Evolutionary conservation across 768 basidiomycete species (phyloP), one percentile per base, ranked within the genome.

Genomic region (Paxillus ammoniavirescens): DNA sequence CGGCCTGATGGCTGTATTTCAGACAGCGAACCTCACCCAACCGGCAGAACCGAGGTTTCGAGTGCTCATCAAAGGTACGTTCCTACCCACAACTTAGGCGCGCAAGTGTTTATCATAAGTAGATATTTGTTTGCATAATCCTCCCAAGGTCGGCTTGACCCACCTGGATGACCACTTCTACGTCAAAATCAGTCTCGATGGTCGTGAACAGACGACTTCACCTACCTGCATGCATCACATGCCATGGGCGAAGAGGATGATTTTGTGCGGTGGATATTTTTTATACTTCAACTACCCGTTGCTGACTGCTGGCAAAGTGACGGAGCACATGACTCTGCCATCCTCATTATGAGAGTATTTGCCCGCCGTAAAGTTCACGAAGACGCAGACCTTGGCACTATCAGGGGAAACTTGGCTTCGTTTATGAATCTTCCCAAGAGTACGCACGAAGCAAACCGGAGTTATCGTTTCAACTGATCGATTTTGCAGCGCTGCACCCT

Each of bases 131-230:
- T 37, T 52, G 26, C 47, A 33, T 17, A 45, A 48, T 28, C 46
- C 37, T 33, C 50, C 50, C 14, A 52, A 52, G 33, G 28, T 52
- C 14, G 50, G 50, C 26, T 36, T 31, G 45, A 21, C 28, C 33
- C 8, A 49, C 30, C 14, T 49, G 14, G 50, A 49, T n/a, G 33
- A 49, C 30, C 46, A 36, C 21, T 52, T 52, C 33, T 52, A 52
- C 15, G n/a, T 52, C 33, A 10, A 36, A 18, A 49, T 52, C 45
- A 47, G 33, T 28, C 17, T 28, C 12, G 15, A 26, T 37, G 50
- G 46, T 9, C 38, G 15, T 5, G 15, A 3, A 5, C 13, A 17
- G 18, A 37, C 8, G 47, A 37, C 35, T 18, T 17, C 12, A 9
- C 9, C 13, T 21, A 49, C 33, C n/a, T 18, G n/a, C n/a, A n/a